Evolutionary conservation across 2,329 filamentous ascomycete genomes (phyloP).

Genomic region (Exserohilum rostratum): DNA sequence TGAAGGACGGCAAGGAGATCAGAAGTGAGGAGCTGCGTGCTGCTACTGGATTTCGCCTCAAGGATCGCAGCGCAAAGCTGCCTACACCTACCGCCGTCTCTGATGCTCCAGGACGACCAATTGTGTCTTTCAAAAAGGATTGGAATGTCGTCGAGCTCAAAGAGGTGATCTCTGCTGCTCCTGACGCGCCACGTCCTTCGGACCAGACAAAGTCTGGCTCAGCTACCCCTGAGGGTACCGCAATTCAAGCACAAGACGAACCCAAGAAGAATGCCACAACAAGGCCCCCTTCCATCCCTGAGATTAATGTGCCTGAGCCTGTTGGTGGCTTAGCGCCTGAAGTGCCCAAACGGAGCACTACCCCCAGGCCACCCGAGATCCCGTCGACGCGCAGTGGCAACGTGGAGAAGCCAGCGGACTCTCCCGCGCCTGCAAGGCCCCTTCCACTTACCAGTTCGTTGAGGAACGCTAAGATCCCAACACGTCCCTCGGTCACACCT

Average conservation of each 20-base stretch:
- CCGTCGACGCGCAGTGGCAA: slow-evolving; percentile 30
- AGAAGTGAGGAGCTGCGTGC: slow-evolving; percentile 85
- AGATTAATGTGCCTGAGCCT: slow-evolving; percentile 50
- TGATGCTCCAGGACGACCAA: slow-evolving; percentile 86
- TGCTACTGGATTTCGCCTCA: slow-evolving; percentile 87
- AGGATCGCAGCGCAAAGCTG: slow-evolving; percentile 83
- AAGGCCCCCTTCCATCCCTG: slow-evolving; percentile 34
- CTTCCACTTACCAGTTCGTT: slow-evolving; percentile 30
- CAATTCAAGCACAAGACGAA: slow-evolving; percentile 55
- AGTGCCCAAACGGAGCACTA: slow-evolving; percentile 20
- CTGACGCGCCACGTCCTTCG: slow-evolving; percentile 27
- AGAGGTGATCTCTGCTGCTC: slow-evolving; percentile 48
- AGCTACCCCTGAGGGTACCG: slow-evolving; percentile 51
- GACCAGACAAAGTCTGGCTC: slow-evolving; percentile 31
- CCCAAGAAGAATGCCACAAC: slow-evolving; percentile 23
- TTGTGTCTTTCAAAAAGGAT: slow-evolving; percentile 92
- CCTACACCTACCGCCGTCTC: slow-evolving; percentile 91
- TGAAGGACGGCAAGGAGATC: slow-evolving; percentile 81
- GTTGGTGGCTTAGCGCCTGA: slow-evolving; percentile 58
- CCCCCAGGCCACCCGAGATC: slow-evolving; percentile 29
- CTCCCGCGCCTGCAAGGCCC: slow-evolving; percentile 35
- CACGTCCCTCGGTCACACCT: slow-evolving; percentile 25
- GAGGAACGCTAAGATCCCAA: slow-evolving; percentile 38
- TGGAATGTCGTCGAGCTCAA: slow-evolving; percentile 80
- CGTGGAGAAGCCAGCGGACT: slow-evolving; percentile 28